Conservation (phyloP, 495 filamentous ascomycete species). For the Xylaria sp. region DNA sequence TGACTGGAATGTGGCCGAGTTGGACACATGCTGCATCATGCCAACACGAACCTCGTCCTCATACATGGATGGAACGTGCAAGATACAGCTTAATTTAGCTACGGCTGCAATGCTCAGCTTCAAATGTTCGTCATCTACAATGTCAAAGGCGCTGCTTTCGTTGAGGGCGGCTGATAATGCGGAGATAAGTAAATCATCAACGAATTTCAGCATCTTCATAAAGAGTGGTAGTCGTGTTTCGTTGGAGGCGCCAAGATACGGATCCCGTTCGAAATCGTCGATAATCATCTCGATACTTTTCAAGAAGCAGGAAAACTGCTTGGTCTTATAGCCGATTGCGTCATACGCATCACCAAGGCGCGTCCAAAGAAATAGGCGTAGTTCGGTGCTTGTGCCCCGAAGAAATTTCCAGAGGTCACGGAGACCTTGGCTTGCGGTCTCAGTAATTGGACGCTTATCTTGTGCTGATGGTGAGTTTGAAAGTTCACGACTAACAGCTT, state of each 20-base stretch:
- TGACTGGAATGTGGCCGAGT: constrained; percentile 48
- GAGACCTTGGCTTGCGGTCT: constrained; percentile 57
- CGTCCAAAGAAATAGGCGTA: constrained; percentile 87
- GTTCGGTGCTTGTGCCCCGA: constrained; percentile 75
- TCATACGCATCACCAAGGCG: constrained; percentile 86
- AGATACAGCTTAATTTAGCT: constrained; percentile 68
- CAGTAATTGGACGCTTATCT: constrained; percentile 47
- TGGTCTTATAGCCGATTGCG: constrained; percentile 80
- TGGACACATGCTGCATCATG: constrained; percentile 56
- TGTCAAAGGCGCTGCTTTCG: constrained; percentile 77
- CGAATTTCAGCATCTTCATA: constrained; percentile 74
- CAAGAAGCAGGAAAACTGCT: constrained; percentile 84
- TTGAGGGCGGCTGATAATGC: constrained; percentile 69
- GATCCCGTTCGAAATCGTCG: constrained; percentile 68
- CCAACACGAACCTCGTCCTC: constrained; percentile 83
- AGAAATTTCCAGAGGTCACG: constrained; percentile 85
- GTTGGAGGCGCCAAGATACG: constrained; percentile 64
- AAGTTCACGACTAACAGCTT: background rate
- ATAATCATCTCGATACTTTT: constrained; percentile 84
- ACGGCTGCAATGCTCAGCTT: constrained; percentile 72
- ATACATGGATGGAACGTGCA: constrained; percentile 79
- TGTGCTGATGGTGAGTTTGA: constrained; percentile 18
- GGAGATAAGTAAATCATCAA: constrained; percentile 77
- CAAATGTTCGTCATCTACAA: constrained; percentile 79
- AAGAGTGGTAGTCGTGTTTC: constrained; percentile 71